Evolutionary conservation across 2,329 filamentous ascomycete species (phyloP).

Genomic region (Elsinoe batatas): DNA sequence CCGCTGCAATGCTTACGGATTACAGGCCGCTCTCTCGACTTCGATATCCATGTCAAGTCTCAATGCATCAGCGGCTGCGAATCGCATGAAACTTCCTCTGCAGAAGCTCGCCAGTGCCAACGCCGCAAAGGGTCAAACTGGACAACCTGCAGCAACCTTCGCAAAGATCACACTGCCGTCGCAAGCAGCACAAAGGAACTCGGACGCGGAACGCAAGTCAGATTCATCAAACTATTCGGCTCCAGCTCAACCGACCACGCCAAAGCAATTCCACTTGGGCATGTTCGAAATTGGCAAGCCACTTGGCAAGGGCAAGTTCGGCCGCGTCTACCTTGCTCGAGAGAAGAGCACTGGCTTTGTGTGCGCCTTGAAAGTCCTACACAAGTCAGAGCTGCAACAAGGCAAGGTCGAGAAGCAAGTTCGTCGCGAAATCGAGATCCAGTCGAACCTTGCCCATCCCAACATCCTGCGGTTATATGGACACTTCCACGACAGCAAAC

Average conservation of each 20-base stretch:
- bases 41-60: constrained; percentile 41
- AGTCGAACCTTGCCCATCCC: constrained; percentile 19
- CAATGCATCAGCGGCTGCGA: constrained; percentile 34
- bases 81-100: constrained; percentile 60
- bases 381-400: constrained; percentile 70
- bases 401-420: constrained; percentile 64
- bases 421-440: constrained; percentile 19
- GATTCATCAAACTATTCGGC: constrained; percentile 12
- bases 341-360: constrained; percentile 69
- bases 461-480: constrained; percentile 19
- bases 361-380: constrained; percentile 72
- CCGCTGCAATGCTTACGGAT: constrained; percentile 14
- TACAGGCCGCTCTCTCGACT: constrained; percentile 38
- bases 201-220: constrained; percentile 26
- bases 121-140: constrained; percentile 32
- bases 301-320: constrained; percentile 76
- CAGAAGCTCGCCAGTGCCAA: constrained; percentile 80
- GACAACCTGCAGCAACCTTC: constrained; percentile 43
- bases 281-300: constrained; percentile 88
- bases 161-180: constrained; percentile 59
- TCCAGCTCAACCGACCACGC: constrained; percentile 23
- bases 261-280: constrained; percentile 63
- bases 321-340: constrained; percentile 69
- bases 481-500: constrained; percentile 20
- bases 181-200: constrained; percentile 47